Evolutionary conservation across 805 yeast genomes (phyloP).

Genomic region (Geotrichum ghanense): DNA sequence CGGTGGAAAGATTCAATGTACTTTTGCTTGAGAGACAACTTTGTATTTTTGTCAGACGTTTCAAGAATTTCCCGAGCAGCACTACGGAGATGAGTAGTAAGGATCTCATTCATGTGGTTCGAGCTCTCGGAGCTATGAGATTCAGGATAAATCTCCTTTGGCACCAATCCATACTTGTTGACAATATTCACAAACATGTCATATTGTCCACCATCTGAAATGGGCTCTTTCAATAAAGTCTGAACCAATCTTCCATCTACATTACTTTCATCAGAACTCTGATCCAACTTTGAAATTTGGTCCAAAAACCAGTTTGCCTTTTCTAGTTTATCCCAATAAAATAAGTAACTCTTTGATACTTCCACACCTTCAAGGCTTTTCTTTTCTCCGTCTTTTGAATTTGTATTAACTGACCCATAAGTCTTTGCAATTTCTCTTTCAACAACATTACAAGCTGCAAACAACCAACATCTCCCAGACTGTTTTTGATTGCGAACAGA

Average conservation of each 20-base stretch:
- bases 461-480: slow-evolving; percentile 83
- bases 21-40: slow-evolving; percentile 30
- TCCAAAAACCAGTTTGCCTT: slow-evolving; percentile 73
- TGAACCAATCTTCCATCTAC: slow-evolving; percentile 63
- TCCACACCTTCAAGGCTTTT: slow-evolving; percentile 48
- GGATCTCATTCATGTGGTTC: slow-evolving; percentile 41
- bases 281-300: slow-evolving; percentile 35
- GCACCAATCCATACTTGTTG: slow-evolving; percentile 73
- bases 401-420: slow-evolving; percentile 24
- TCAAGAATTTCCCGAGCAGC: slow-evolving; percentile 57
- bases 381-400: slow-evolving; percentile 23
- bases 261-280: slow-evolving; percentile 33
- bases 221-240: slow-evolving; percentile 52
- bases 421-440: slow-evolving; percentile 50
- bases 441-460: slow-evolving; percentile 69
- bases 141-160: slow-evolving; percentile 67
- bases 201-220: slow-evolving; percentile 81
- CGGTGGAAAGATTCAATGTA: slow-evolving; percentile 55
- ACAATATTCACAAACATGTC: slow-evolving; percentile 69
- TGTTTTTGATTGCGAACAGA: slow-evolving; percentile 68
- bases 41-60: slow-evolving; percentile 27
- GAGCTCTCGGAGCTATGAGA: slow-evolving; percentile 44
- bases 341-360: slow-evolving; percentile 66
- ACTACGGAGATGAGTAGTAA: slow-evolving; percentile 65
- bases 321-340: slow-evolving; percentile 79